Evolutionary conservation across 176 grass and related monocot species (phyloP).

Genomic region (Neostapfia colusana): DNA sequence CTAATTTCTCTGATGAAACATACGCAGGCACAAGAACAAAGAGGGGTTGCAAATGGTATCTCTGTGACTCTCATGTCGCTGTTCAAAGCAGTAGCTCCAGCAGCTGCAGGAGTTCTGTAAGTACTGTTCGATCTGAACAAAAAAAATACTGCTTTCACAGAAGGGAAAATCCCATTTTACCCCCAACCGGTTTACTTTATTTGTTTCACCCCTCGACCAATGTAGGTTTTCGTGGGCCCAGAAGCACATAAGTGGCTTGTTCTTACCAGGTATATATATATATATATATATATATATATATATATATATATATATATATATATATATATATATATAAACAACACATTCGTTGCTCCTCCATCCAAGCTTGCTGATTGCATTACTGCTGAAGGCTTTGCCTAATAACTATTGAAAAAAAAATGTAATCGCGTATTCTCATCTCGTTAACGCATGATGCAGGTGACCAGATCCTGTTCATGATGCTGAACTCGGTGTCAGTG

Average conservation of each 20-base stretch:
- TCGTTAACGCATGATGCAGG: conserved; percentile 41
- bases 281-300: no score
- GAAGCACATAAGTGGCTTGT: conserved; percentile 45
- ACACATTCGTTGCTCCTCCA: neutral
- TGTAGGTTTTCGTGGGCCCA: conserved; percentile 73
- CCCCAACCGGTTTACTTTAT: no score
- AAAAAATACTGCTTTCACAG: neutral
- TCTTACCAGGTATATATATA: conserved; percentile 55
- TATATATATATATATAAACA: conserved; percentile 38
- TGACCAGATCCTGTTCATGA: conserved; percentile 61
- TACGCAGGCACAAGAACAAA: conserved; percentile 60
- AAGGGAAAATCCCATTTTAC: neutral
- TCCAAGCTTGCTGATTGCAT: neutral
- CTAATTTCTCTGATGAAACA: conserved; percentile 18
- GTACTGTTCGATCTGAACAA: neutral
- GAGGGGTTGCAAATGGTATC: conserved; percentile 71
- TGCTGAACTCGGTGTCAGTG: conserved; percentile 50
- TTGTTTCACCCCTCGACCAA: no score
- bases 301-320: no score
- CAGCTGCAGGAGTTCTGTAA: conserved; percentile 63
- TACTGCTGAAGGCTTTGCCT: neutral
- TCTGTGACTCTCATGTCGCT: conserved; percentile 73
- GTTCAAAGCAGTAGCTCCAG: conserved; percentile 66
- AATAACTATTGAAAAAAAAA: neutral
- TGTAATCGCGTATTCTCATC: neutral